phyloP scores from a whole-genome alignment of 2,329 filamentous ascomycete species.

The Penicillium sumatraense region DNA sequence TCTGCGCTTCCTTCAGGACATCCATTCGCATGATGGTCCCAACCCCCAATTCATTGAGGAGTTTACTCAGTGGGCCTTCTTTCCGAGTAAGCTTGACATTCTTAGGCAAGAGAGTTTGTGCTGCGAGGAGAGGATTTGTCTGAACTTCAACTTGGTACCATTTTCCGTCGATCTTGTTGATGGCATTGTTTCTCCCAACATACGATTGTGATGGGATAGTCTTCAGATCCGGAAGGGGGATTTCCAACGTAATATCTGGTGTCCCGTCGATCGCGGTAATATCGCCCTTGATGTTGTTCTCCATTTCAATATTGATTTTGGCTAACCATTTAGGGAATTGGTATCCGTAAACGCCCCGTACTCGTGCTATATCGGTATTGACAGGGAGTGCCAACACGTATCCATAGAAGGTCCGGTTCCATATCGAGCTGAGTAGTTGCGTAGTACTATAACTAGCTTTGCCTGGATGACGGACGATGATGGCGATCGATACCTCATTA shows the following conservation, averaged over 20 bases:
- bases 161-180: constrained; percentile 20
- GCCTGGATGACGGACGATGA: constrained; percentile 18
- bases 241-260: background rate
- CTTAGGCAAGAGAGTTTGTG: constrained; percentile 13
- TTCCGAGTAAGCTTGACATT: constrained; percentile 9
- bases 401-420: constrained; percentile 19
- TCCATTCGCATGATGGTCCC: constrained; percentile 17
- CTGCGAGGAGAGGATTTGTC: constrained; percentile 15
- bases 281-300: constrained; percentile 8
- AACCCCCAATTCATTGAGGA: constrained; percentile 13
- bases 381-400: constrained; percentile 20
- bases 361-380: constrained; percentile 21
- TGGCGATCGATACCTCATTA: constrained; percentile 17
- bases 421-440: constrained; percentile 16
- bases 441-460: constrained; percentile 16
- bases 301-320: constrained; percentile 16
- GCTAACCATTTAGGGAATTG: constrained; percentile 21
- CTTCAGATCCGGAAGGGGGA: constrained; percentile 13
- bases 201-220: constrained; percentile 13
- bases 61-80: constrained; percentile 16
- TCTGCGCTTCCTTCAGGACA: constrained; percentile 19
- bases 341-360: constrained; percentile 21
- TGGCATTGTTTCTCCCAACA: constrained; percentile 15
- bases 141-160: constrained; percentile 18
- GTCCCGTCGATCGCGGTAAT: background rate